A percentile compares a stretch with the other conserved stretches of the same genome.
Evolutionary conservation across 805 yeast species (phyloP).

Genomic region (Yamadazyma insecticola): DNA sequence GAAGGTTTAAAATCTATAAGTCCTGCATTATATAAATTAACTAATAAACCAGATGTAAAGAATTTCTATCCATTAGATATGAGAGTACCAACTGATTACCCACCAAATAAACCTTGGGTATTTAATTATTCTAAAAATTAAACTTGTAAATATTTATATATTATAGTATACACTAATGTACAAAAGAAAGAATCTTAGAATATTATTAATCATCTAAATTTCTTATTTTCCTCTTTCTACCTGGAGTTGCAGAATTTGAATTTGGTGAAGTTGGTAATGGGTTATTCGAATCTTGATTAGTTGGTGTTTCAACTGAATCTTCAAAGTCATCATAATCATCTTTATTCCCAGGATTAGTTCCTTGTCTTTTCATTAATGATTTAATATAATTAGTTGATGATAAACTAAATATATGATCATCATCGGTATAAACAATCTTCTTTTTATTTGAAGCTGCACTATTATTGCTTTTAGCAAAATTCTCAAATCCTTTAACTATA

Average conservation of each 20-base stretch:
- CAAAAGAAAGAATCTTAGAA: too few species aligned
- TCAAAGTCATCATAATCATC: conserved; percentile 37
- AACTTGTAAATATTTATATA: neutral
- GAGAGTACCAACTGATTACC: conserved; percentile 85
- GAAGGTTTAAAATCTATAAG: conserved; percentile 52
- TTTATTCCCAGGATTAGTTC: conserved; percentile 20
- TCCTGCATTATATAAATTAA: conserved; percentile 56
- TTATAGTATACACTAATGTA: neutral
- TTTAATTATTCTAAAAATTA: conserved; percentile 31
- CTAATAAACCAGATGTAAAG: conserved; percentile 47
- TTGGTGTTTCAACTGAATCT: conserved; percentile 27
- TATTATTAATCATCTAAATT: conserved; percentile 20
- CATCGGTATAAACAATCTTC: conserved; percentile 56
- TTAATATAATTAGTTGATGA: conserved; percentile 68
- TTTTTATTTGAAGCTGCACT: conserved; percentile 28
- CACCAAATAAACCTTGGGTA: conserved; percentile 80
- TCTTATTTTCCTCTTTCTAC: conserved; percentile 24
- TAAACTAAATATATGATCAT: conserved; percentile 76
- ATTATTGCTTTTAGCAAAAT: conserved; percentile 50
- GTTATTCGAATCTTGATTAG: neutral
- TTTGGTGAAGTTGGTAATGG: neutral
- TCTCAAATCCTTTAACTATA: conserved; percentile 88
- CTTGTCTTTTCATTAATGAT: conserved; percentile 46
- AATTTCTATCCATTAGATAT: conserved; percentile 72
- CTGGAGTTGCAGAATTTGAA: conserved; percentile 12